A percentile compares a stretch with the other conserved stretches of the same genome.
These are phyloP conservation scores for Thelonectria blattea DNA, from an alignment of 2,329 filamentous ascomycete genomes.

Conservation along the genomic window DNA sequence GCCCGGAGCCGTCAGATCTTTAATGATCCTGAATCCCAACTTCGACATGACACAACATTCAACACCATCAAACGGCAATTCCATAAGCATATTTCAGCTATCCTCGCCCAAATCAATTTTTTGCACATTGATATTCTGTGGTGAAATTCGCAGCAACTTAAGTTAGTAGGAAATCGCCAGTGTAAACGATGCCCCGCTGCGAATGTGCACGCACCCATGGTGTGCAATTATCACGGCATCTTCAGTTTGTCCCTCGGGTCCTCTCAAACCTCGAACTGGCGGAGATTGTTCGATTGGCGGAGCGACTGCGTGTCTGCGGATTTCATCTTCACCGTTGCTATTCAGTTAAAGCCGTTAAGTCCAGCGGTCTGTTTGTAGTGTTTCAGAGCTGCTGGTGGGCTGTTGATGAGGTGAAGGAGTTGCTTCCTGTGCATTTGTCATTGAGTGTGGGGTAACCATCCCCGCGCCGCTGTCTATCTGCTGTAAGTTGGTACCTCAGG, in stretches of 20 bases:
- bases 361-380: slow-evolving; percentile 1
- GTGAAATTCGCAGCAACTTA: too few species aligned
- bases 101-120: not conserved
- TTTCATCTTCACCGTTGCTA: not conserved
- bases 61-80: too few species aligned
- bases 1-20: not conserved
- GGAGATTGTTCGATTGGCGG: slow-evolving; percentile 6
- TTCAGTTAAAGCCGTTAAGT: slow-evolving; percentile 24
- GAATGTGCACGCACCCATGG: not conserved
- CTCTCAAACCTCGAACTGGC: not conserved
- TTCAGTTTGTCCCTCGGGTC: slow-evolving; percentile 1
- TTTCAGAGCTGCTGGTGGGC: not conserved
- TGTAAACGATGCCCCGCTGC: too few species aligned
- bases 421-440: not conserved
- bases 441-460: not conserved
- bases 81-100: not conserved
- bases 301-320: slow-evolving; percentile 4
- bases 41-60: too few species aligned
- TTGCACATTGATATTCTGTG: too few species aligned
- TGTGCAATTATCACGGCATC: slow-evolving; percentile 4
- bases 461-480: not conserved
- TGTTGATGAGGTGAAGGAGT: not conserved
- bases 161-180: too few species aligned
- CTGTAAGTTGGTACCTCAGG: not conserved
- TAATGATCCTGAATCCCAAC: not conserved